Evolutionary conservation across 306 rosid species (phyloP), one percentile per base, ranked within the genome.

Genomic region (Pyrus bretschneideri): DNA sequence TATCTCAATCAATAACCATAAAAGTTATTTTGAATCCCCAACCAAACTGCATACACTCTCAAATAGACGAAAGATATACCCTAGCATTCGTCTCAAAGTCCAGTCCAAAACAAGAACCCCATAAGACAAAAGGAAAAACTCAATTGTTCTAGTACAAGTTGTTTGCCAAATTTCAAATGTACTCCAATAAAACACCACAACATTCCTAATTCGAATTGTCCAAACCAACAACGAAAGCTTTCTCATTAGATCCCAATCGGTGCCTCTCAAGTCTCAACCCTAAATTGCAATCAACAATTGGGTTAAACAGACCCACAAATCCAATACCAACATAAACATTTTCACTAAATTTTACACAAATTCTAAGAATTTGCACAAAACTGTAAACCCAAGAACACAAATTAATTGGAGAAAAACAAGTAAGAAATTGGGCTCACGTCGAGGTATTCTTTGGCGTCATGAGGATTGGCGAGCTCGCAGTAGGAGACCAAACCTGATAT

Each of bases 381-480:
- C 40, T 49, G 40, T 18, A 51, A 51, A 78, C 70, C 71, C 70
- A 35, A 23, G 3, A 67, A 58, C 40, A 2, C 15, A 35, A 58
- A 27, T 7, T 67, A 18, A 21, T 18, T 65, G 22, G 4, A 51
- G 19, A 22, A 51, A 14, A 33, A 6, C 6, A 45, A 22, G 17
- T 64, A 51, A 75, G 29, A 55, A 77, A 73, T 60, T 21, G 22
- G 49, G 65, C 9, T 80, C 90, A 94, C 98, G 44, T 95, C 96
- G 63, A 95, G 98, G 72, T 95, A 95, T 71, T 90, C 97, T 76
- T 95, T 92, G 69, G 97, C 99, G 78, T 95, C 99, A 19, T 45
- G 87, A 25, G 99, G 96, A 29, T 90, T 80, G 72, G 99, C 96
- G 38, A 88, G 86, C 80, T 95, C 96, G 69, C 97, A 95, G 76